A percentile compares a stretch with the other conserved stretches of the same genome.
Conservation (phyloP, 495 filamentous ascomycete genomes). For the Friedmanniomyces endolithicus region DNA sequence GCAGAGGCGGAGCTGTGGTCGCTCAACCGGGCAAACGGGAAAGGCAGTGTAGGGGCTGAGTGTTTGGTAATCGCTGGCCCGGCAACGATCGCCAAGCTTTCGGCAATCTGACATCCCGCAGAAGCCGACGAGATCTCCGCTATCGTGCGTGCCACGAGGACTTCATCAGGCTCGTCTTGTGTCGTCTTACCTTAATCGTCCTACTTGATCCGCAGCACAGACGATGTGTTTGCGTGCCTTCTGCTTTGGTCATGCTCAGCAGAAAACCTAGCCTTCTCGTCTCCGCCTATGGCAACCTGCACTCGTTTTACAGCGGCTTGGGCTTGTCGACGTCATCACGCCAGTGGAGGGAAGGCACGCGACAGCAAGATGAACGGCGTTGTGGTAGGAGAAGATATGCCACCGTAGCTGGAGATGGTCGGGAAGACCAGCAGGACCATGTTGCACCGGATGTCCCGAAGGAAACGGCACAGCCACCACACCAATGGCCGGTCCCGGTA, state of each 20-base stretch:
- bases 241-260: slow-evolving; percentile 11
- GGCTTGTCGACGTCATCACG: slow-evolving; percentile 20
- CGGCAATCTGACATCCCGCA: neutral
- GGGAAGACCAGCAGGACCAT: neutral
- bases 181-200: too few relatives aligned
- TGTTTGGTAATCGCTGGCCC: neutral
- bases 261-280: slow-evolving; percentile 17
- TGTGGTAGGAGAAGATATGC: slow-evolving; percentile 12
- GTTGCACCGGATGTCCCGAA: neutral
- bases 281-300: slow-evolving; percentile 9
- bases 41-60: neutral
- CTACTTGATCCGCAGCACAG: neutral
- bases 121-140: too few relatives aligned
- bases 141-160: too few relatives aligned
- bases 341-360: slow-evolving; percentile 6
- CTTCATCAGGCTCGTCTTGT: too few relatives aligned
- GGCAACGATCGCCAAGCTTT: neutral
- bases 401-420: slow-evolving; percentile 15
- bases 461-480: neutral
- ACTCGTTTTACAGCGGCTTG: slow-evolving; percentile 3
- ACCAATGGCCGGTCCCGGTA: slow-evolving; percentile 8
- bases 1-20: too few relatives aligned
- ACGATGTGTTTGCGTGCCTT: neutral
- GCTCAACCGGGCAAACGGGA: too few relatives aligned
- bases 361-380: neutral